Base-by-base conservation (phyloP, 495 filamentous ascomycete species). In the Tetracladium marchalianum region DNA sequence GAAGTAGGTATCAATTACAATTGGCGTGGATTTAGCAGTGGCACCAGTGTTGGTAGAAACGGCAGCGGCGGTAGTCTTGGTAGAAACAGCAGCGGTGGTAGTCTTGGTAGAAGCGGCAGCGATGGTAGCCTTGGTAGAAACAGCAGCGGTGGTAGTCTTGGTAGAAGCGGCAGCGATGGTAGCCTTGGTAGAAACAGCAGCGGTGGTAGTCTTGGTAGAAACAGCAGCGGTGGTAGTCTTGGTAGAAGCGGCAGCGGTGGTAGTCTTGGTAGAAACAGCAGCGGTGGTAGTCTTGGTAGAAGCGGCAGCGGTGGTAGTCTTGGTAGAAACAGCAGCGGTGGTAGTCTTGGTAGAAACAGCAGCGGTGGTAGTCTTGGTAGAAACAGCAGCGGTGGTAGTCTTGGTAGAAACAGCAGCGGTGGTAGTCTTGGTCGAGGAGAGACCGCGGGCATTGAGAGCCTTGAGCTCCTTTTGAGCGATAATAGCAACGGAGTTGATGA, bases 1-100 rank as follows among this genome's bases (percentile, higher is more conserved):
- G 66, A 84, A 80, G 59, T 79, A 80, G 19, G 69, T 64, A 31
- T 73, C 61, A 41, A 84, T 64, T 42, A 53, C 67, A 54, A 71
- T 50, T 13, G 55, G 22, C 3, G 3, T 27, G 22, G 22, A 7
- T 7, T 27, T 50, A 36, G 53, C 56, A 33, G 48, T 42, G 31
- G 31, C 35, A 15, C 4, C n/a, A 5, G 17, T n/a, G 7, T 7
- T 15, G 9, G 17, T 16, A 33, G 40, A n/a, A n/a, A n/a, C 35
- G 16, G 32, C n/a, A 5, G 17, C 27, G 7, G 13, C 11, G 9
- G 17, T 16, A 33, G 40, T 16, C 5, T 17, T 17, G 13, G 24
- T 51, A 54, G n/a, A n/a, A n/a, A n/a, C n/a, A n/a, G 19, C 40
- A 27, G 22, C 7, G 22, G 22, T 27, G 42, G 12, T 51, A 49